Conservation (phyloP, 805 yeast species). For the Millerago galiae region DNA sequence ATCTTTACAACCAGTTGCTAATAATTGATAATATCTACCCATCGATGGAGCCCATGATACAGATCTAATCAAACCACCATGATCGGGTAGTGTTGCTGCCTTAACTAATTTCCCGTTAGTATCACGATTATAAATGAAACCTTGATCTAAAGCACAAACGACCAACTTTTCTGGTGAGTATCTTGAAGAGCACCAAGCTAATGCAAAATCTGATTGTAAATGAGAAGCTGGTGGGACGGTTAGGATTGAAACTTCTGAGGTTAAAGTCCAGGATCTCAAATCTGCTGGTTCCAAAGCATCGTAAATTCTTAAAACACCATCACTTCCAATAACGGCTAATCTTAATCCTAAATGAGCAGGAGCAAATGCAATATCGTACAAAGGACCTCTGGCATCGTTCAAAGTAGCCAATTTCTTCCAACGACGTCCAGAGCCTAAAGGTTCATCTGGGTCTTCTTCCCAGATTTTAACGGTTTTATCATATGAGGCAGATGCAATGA, state of each 20-base stretch:
- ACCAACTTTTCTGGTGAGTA: constrained; percentile 75
- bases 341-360: constrained; percentile 78
- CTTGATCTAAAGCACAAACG: constrained; percentile 83
- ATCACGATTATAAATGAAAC: constrained; percentile 61
- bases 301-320: constrained; percentile 78
- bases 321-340: constrained; percentile 83
- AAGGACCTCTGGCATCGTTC: constrained; percentile 83
- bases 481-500: constrained; percentile 82
- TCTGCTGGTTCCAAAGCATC: constrained; percentile 91
- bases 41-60: constrained; percentile 96
- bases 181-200: constrained; percentile 88
- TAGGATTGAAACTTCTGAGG: constrained; percentile 63
- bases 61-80: constrained; percentile 77
- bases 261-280: constrained; percentile 71
- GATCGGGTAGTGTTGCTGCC: constrained; percentile 71
- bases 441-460: constrained; percentile 83
- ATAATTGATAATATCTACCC: constrained; percentile 80
- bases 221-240: constrained; percentile 70
- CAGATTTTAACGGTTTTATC: constrained; percentile 86
- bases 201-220: constrained; percentile 76
- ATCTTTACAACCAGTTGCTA: constrained; percentile 96
- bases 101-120: constrained; percentile 44
- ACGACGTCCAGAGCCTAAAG: constrained; percentile 70
- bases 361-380: constrained; percentile 86
- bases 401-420: constrained; percentile 75